A percentile compares a stretch with the other conserved stretches of the same genome.
Conservation (phyloP, 2,329 filamentous ascomycete genomes). For the Ilyonectria mors-panacis region DNA sequence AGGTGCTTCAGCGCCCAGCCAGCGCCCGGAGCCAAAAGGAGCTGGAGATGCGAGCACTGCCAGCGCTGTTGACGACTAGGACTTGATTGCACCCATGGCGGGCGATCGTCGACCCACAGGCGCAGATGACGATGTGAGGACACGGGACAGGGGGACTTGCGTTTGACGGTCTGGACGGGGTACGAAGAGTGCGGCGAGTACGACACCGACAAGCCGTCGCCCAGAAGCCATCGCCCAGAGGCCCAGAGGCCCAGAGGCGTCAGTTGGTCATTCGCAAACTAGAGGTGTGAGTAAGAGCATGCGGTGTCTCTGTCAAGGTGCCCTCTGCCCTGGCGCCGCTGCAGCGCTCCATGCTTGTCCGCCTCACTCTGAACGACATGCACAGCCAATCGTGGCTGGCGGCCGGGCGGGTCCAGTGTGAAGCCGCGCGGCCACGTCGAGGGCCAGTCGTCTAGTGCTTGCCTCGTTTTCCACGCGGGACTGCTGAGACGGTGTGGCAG, state of each 20-base stretch:
- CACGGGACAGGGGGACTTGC: constrained; percentile 9
- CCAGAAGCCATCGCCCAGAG: constrained; percentile 1
- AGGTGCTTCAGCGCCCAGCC: constrained; percentile 1
- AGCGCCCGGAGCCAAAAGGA: constrained; percentile 1
- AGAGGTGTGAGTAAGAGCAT: constrained; percentile 4
- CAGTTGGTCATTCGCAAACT: constrained; percentile 6
- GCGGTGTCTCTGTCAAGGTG: neutral
- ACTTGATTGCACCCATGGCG: constrained; percentile 14
- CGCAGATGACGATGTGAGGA: constrained; percentile 15
- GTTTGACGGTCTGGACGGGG: neutral
- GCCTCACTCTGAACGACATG: constrained; percentile 47
- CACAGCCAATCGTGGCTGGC: constrained; percentile 44
- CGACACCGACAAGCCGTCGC: constrained; percentile 5
- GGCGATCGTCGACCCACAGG: constrained; percentile 34
- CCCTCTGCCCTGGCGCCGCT: constrained; percentile 15
- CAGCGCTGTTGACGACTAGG: constrained; percentile 6
- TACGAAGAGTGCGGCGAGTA: neutral
- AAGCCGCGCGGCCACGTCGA: constrained; percentile 41
- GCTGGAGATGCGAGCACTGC: neutral
- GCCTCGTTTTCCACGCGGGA: constrained; percentile 47
- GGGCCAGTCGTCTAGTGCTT: constrained; percentile 48
- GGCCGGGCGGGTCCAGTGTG: constrained; percentile 37
- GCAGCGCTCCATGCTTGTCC: constrained; percentile 29
- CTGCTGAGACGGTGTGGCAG: constrained; percentile 17
- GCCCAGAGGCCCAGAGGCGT: neutral